Percentiles rank a stretch among this genome's conserved stretches.
phyloP scores from a whole-genome alignment of 169 alveolate species.

The Plasmodium yoelii region DNA sequence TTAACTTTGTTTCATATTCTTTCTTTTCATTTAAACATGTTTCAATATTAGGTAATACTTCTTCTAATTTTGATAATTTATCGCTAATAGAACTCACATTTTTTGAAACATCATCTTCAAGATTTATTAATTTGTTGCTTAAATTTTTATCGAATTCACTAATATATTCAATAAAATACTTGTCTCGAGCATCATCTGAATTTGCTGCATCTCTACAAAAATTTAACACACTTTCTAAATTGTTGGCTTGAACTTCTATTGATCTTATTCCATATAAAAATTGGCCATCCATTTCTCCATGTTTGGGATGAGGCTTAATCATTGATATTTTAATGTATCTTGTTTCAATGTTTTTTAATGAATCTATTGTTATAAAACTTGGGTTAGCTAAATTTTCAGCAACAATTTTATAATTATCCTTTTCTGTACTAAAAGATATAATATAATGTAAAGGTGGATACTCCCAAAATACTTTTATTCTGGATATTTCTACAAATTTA shows the following conservation, averaged over 20 bases:
- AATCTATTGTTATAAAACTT: slow-evolving; percentile 82
- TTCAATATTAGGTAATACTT: slow-evolving; percentile 83
- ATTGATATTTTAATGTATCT: slow-evolving; percentile 85
- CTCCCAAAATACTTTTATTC: slow-evolving; percentile 91
- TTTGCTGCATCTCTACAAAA: slow-evolving; percentile 92
- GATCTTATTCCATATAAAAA: slow-evolving; percentile 91
- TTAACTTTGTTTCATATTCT: slow-evolving; percentile 79
- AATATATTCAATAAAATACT: slow-evolving; percentile 90
- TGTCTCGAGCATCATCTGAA: slow-evolving; percentile 92
- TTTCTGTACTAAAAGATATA: slow-evolving; percentile 88
- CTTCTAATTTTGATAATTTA: slow-evolving; percentile 85
- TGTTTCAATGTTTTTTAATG: slow-evolving; percentile 84
- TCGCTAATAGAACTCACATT: slow-evolving; percentile 84
- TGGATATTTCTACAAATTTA: slow-evolving; percentile 78
- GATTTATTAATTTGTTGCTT: slow-evolving; percentile 81
- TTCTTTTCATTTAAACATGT: slow-evolving; percentile 84
- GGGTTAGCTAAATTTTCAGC: slow-evolving; percentile 86
- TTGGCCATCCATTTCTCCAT: slow-evolving; percentile 87
- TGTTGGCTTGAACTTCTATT: slow-evolving; percentile 87
- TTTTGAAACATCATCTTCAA: slow-evolving; percentile 88
- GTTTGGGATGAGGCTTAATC: slow-evolving; percentile 90
- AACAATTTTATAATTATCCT: slow-evolving; percentile 80
- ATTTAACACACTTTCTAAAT: slow-evolving; percentile 86
- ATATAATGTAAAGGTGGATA: slow-evolving; percentile 91
- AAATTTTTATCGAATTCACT: slow-evolving; percentile 85